phyloP scores from a whole-genome alignment of 1,139 yeast species.

The Sugiyamaella pinicola region DNA sequence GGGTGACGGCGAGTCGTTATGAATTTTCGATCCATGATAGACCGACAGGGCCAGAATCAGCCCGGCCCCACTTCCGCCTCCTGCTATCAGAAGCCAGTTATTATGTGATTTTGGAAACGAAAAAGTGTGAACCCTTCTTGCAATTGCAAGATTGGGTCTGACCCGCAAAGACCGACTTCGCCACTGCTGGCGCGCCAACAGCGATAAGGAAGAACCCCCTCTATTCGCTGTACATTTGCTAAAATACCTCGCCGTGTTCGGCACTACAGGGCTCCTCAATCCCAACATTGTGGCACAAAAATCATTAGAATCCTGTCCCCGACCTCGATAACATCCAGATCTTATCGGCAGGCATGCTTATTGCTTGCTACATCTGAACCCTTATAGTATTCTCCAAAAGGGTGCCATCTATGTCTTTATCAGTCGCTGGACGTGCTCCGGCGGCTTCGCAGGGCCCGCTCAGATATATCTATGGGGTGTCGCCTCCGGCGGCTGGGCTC shows the following conservation, averaged over 20 bases:
- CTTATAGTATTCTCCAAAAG: neutral
- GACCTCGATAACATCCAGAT: neutral
- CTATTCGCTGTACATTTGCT: neutral
- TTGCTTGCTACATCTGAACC: neutral
- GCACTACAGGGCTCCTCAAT: conserved; percentile 1
- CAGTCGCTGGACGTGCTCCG: too few species aligned
- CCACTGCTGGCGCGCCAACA: neutral
- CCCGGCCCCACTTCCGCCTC: neutral
- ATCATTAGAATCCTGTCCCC: neutral
- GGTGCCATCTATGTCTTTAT: neutral
- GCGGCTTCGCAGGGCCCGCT: too few species aligned
- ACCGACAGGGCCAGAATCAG: neutral
- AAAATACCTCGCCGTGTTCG: neutral
- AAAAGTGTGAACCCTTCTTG: too few species aligned
- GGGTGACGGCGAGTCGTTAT: conserved; percentile 3
- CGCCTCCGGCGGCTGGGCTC: neutral
- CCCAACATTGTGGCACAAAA: conserved; percentile 7
- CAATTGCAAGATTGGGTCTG: too few species aligned
- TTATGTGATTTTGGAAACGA: too few species aligned
- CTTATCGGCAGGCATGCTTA: neutral
- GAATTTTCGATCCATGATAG: neutral
- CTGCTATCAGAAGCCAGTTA: neutral
- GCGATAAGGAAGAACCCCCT: too few species aligned
- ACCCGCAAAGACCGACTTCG: neutral
- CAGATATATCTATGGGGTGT: neutral